phyloP scores from a whole-genome alignment of 2,329 filamentous ascomycete species.

The Myriosclerotinia scirpicola region DNA sequence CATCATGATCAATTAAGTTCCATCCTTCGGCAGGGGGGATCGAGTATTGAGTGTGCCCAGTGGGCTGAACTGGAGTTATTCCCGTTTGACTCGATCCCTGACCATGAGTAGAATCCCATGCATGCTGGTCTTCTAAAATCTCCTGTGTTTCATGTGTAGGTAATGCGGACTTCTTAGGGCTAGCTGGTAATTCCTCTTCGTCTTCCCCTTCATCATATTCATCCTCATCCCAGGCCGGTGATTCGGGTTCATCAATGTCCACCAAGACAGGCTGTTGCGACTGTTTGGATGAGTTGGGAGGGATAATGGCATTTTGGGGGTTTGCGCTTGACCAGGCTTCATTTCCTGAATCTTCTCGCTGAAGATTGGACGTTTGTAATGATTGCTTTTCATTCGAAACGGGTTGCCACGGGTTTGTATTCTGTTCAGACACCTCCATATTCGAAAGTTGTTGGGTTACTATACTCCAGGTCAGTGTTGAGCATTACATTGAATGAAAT shows the following conservation, averaged over 20 bases:
- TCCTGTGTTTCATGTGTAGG: constrained; percentile 28
- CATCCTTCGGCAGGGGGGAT: constrained; percentile 33
- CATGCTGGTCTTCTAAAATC: constrained; percentile 36
- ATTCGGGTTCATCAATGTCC: constrained; percentile 38
- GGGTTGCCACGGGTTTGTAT: constrained; percentile 40
- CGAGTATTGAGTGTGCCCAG: constrained; percentile 25
- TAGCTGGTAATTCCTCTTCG: constrained; percentile 3
- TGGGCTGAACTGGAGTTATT: background rate
- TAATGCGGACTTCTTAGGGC: constrained; percentile 23
- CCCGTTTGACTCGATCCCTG: constrained; percentile 16
- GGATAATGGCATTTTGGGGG: background rate
- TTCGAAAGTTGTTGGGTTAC: constrained; percentile 34
- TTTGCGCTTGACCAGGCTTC: constrained; percentile 34
- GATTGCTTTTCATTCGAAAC: constrained; percentile 29
- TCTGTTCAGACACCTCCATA: constrained; percentile 34
- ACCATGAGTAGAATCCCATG: constrained; percentile 34
- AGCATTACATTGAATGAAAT: background rate
- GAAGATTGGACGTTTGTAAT: constrained; percentile 28
- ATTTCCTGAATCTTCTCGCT: constrained; percentile 35
- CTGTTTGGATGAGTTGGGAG: background rate
- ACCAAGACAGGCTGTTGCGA: constrained; percentile 33
- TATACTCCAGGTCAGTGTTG: constrained; percentile 11
- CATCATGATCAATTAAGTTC: constrained; percentile 37
- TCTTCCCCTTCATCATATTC: constrained; percentile 25
- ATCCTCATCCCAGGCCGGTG: constrained; percentile 41